Evolutionary conservation across 306 rosid genomes (phyloP), one percentile per base, ranked within the genome.

Genomic region (Glycyrrhiza uralensis): DNA sequence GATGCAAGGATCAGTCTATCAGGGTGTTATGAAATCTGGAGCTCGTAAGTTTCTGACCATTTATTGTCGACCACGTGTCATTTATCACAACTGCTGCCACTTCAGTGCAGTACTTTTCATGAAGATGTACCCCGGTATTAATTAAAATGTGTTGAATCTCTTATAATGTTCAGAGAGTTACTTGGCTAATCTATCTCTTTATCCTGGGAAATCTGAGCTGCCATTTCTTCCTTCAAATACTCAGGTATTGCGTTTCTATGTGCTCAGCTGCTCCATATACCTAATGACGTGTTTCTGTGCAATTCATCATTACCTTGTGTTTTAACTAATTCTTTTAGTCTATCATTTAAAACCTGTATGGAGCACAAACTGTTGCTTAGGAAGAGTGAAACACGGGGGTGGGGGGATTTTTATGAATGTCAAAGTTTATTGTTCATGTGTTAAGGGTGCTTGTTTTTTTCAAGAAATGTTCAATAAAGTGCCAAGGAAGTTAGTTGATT

Each of bases 151-250:
- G 39, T 61, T 47, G 24, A 52, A 29, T 71, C 24, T 69, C 66
- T 36, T 65, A 22, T 58, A 18, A 39, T 72, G 61, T 86, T 77
- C 84, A 87, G 97, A 91, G 90, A 89, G 89, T 80, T 94, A 91
- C 82, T 78, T 89, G 86, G 97, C 97, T 62, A 94, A 94, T 86
- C 87, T 91, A 23, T 86, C 82, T 68, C 97, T 94, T 57, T 94
- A 89, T 81, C 96, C 97, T 67, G 99, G 97, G 73, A 89, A 85
- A 57, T 94, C 97, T 19, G 92, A 94, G 87, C 84, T 91, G 62
- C 91, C 96, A 86, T 94, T 91, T 89, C 83, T 91, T 50, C 96
- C 96, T 74, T 80, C 88, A 71, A 94, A 89, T 78, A 89, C 95
- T 26, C 99, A 94, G 99, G 99, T 94, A 84, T 59, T 4, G 60